Evolutionary conservation across 2,329 filamentous ascomycete genomes (phyloP), one percentile per base, ranked within the genome.

Genomic region (Colletotrichum sp.): DNA sequence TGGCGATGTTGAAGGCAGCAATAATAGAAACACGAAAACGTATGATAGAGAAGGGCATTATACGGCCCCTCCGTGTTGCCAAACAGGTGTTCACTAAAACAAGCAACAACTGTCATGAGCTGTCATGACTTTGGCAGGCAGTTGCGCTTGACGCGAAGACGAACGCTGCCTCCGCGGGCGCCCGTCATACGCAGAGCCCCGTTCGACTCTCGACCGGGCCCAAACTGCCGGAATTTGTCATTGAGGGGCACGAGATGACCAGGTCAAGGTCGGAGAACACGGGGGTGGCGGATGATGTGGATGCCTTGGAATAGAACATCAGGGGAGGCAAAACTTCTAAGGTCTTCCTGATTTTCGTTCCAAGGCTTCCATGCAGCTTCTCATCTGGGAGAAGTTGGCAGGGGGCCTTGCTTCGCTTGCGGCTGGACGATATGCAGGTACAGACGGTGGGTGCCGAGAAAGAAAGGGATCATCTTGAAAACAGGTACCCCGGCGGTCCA

Each of bases 351-450:
- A 34, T 43, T 34, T 38, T 43, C 65, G 36, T 59, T 55, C 30
- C 61, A 62, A 74, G 68, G 36, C 72, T 71, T 74, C 69, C 73
- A 73, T 72, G 73, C 62, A 75, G 73, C 43, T 48, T 38, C 61
- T 71, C 28, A 58, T 74, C 52, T 61, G 16, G 52, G 28, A 71
- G 72, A 38, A 58, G 65, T 32, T 12, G 24, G 67, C 56, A 72
- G 63, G 70, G 63, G 63, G 21, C 63, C 34, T 69, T 36, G 34
- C 21, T 58, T 64, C 34, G 62, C 61, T 24, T 34, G 55, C 38
- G 26, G 63, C 24, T 65, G 63, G 36, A 26, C 24, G 24, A 58
- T 26, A 58, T 58, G 55, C 73, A 75, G 73, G 69, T 72, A 75
- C 73, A 32, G 69, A n/a, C n/a, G 38, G 62, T 38, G 68, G 55